Conservation (phyloP, 1,284 basidiomycete genomes). For the Cutaneotrichosporon cavernicola region DNA sequence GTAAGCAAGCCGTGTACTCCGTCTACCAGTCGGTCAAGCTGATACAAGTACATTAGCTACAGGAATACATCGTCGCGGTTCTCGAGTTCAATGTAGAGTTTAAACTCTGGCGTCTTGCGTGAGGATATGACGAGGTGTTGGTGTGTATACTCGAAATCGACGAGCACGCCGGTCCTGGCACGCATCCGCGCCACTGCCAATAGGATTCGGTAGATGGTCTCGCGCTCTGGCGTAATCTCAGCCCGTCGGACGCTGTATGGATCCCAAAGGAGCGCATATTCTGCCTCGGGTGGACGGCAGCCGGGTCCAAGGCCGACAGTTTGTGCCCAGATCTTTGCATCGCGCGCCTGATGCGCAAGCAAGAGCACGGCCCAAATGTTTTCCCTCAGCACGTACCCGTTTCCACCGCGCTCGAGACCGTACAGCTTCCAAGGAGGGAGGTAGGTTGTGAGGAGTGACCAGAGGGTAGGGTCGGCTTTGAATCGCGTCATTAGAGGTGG, state of each 20-base stretch:
- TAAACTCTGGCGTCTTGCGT: background rate
- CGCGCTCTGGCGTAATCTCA: background rate
- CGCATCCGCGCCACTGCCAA: background rate
- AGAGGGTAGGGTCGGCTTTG: slow-evolving; percentile 1
- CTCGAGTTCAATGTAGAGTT: background rate
- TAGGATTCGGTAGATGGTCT: background rate
- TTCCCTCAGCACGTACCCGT: background rate
- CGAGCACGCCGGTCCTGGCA: background rate
- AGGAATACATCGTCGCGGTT: background rate
- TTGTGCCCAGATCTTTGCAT: background rate
- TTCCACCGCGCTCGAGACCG: background rate
- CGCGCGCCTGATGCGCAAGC: background rate
- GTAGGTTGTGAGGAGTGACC: background rate
- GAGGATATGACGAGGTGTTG: background rate
- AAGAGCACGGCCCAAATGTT: background rate
- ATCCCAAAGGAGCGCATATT: background rate
- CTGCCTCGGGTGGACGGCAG: background rate
- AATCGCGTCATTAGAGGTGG: background rate
- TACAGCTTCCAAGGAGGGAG: background rate
- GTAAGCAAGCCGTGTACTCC: no score
- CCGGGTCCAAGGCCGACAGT: background rate
- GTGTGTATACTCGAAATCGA: background rate
- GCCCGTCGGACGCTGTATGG: background rate
- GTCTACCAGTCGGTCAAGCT: background rate
- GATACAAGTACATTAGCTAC: background rate